These are phyloP conservation scores for Ormosia emarginata DNA, from an alignment of 306 rosid genomes.

Conservation along the genomic window DNA sequence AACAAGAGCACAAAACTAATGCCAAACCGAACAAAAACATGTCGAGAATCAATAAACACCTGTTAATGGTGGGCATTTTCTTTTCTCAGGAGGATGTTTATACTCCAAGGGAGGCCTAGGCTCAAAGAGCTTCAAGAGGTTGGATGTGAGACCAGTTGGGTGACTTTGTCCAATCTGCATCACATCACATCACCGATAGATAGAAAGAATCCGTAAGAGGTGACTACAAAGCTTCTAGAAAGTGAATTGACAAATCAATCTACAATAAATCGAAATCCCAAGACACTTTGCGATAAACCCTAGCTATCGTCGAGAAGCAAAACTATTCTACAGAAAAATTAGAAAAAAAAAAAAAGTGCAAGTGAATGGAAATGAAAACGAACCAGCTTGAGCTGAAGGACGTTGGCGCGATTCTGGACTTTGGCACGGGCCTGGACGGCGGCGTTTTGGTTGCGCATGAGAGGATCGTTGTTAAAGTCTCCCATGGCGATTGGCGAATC, in stretches of 20 bases:
- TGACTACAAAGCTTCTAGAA: neutral
- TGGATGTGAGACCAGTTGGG: constrained; percentile 91
- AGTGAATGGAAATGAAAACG: neutral
- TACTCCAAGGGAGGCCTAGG: constrained; percentile 93
- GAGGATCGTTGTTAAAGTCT: constrained; percentile 73
- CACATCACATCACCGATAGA: neutral
- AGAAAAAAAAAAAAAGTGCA: too few species aligned
- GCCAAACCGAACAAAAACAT: neutral
- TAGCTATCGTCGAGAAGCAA: neutral
- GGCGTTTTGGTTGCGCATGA: constrained; percentile 95
- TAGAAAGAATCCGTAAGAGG: neutral
- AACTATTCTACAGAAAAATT: neutral
- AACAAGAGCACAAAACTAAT: neutral
- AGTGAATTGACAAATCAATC: neutral
- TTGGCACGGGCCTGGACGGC: constrained; percentile 99
- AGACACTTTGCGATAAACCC: constrained; percentile 28
- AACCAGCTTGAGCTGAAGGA: constrained; percentile 96
- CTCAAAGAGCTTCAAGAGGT: constrained; percentile 88
- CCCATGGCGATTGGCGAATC: constrained; percentile 54
- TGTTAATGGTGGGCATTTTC: constrained; percentile 85
- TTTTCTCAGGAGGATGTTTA: constrained; percentile 94
- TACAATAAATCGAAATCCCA: neutral
- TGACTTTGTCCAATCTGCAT: constrained; percentile 98
- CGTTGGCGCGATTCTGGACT: constrained; percentile 96
- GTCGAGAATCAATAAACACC: constrained; percentile 34